phyloP scores from a whole-genome alignment of 192 early-diverging fungal genomes.

The Rhizoclosmatium sp. region DNA sequence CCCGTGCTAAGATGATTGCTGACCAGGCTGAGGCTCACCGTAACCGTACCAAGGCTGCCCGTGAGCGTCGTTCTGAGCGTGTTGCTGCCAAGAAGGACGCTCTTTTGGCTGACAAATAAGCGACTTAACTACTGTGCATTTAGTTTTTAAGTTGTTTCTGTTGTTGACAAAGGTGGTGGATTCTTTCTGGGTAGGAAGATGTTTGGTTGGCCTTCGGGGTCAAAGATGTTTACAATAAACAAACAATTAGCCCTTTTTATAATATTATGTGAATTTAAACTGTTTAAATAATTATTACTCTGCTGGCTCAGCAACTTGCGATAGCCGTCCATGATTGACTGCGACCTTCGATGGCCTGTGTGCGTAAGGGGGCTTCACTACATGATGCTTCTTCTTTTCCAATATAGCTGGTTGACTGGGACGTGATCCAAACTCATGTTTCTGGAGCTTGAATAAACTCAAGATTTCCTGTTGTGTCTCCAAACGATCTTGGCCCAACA shows the following conservation, averaged over 20 bases:
- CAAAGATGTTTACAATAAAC: too few species aligned
- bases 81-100: slow-evolving; percentile 90
- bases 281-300: too few species aligned
- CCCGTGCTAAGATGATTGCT: slow-evolving; percentile 86
- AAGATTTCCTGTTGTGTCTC: background rate
- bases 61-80: slow-evolving; percentile 89
- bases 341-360: background rate
- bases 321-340: background rate
- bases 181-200: background rate
- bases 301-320: too few species aligned
- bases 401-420: background rate
- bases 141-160: background rate
- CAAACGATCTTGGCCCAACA: background rate
- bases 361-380: too few species aligned
- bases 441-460: background rate
- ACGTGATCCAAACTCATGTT: background rate
- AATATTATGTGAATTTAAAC: too few species aligned
- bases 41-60: slow-evolving; percentile 91
- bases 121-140: background rate
- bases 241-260: too few species aligned
- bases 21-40: slow-evolving; percentile 99
- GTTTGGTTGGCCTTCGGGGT: background rate
- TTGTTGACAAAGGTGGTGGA: background rate
- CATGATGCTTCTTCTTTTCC: too few species aligned
- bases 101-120: slow-evolving; percentile 49